Evolutionary conservation across 192 early-diverging fungal species (phyloP), one percentile per base, ranked within the genome.

Genomic region (Coemansia sp.): DNA sequence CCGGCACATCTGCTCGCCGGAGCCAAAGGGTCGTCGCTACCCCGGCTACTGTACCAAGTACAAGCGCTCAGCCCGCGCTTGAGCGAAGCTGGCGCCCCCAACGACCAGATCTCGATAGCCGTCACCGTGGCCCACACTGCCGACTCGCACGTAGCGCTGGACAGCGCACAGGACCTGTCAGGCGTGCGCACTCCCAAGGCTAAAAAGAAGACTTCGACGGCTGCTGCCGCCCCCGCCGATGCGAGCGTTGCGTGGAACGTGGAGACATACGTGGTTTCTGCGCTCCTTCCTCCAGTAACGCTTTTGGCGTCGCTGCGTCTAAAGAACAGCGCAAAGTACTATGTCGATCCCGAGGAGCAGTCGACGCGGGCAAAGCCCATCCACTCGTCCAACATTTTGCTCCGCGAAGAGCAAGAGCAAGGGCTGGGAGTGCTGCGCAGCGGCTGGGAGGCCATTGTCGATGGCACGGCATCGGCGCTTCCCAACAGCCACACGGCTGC

Each of bases 271-370:
- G 68, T 68, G 6, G 45, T 68, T 2, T 74, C 80, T 11, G 70
- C 71, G 14, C 77, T 74, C 38, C 75, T 83, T 45, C 80, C 80
- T 58, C 71, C 68, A 4, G 71, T 83, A 15, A 77, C 75, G 6
- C 62, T 83, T 25, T 60, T 83, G 39, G 80, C 71, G 4, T 74
- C 80, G 29, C 62, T 83, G 71, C 71, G 80, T 4, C 67, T 74
- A 27, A 75, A 83, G 46, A 83, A 83, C 67, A 77, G 74, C 29
- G 67, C 80, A n/a, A 77, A 74, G 40, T 83, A 83, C 59, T 83
- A 62, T 43, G 71, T 83, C 24, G 80, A 77, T 41, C 80, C 75
- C n/a, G 75, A 56, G n/a, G 65, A 68, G 51, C 80, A 77, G 62
- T 24, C 65, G 38, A 12, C 63, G 36, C 63, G 68, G n/a, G 39